phyloP scores from a whole-genome alignment of 768 basidiomycete genomes.

The Chalciporus sphaerocephalus region DNA sequence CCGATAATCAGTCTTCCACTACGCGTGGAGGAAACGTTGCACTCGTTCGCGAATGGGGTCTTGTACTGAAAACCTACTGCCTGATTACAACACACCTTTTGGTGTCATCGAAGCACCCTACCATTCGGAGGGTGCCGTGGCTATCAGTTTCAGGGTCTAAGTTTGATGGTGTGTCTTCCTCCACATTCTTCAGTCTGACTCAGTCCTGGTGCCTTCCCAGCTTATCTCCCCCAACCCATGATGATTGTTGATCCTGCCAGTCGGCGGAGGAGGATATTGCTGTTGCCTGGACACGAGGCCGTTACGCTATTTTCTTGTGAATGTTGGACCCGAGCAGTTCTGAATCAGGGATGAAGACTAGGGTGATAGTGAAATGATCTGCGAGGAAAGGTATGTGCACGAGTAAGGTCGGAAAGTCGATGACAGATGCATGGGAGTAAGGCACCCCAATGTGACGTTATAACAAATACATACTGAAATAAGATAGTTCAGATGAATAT shows the following conservation, averaged over 20 bases:
- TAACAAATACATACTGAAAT: constrained; percentile 27
- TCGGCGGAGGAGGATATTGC: constrained; percentile 4
- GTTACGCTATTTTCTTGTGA: constrained; percentile 11
- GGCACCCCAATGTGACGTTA: constrained; percentile 6
- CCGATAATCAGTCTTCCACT: constrained; percentile 26
- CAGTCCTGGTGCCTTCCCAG: constrained; percentile 16
- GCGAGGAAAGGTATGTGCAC: constrained; percentile 8
- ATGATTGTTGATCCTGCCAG: constrained; percentile 10
- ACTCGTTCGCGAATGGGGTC: constrained; percentile 6
- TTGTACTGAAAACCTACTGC: constrained; percentile 3
- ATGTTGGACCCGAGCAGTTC: neutral
- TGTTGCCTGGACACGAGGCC: constrained; percentile 8
- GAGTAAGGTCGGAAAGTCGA: constrained; percentile 13
- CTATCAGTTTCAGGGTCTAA: constrained; percentile 10
- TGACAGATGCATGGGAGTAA: constrained; percentile 2
- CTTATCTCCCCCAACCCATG: constrained; percentile 26
- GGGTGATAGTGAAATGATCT: neutral
- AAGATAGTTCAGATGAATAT: constrained; percentile 15
- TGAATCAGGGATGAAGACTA: neutral
- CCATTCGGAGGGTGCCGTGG: constrained; percentile 2
- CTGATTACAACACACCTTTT: neutral
- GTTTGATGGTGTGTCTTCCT: constrained; percentile 16
- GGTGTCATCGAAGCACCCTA: neutral
- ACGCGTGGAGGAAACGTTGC: constrained; percentile 24
- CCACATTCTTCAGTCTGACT: constrained; percentile 3